Evolutionary conservation across 1,139 yeast genomes (phyloP).

Genomic region (Diutina catenulata): DNA sequence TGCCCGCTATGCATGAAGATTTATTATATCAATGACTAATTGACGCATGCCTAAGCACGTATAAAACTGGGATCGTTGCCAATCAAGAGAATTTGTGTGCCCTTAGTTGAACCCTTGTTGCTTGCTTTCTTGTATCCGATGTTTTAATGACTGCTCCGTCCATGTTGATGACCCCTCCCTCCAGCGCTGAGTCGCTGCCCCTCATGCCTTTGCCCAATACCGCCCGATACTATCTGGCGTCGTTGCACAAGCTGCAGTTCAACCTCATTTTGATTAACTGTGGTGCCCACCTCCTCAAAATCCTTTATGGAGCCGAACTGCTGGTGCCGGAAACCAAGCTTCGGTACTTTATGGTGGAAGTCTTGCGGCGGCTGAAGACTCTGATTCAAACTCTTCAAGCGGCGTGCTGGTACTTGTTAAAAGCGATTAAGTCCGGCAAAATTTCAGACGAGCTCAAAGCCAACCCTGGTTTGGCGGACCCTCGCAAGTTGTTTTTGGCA

Average conservation of each 20-base stretch:
- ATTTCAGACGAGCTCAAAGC: conserved; percentile 7
- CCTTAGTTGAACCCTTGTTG: too few species aligned
- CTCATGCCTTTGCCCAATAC: not conserved
- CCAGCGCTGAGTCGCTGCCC: not conserved
- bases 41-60: too few species aligned
- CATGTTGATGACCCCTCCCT: conserved; percentile 3
- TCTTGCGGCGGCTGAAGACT: conserved; percentile 57
- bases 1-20: too few species aligned
- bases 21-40: too few species aligned
- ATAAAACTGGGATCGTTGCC: too few species aligned
- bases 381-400: conserved; percentile 56
- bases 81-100: too few species aligned
- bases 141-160: not conserved
- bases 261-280: conserved; percentile 2
- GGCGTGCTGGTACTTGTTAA: conserved; percentile 50
- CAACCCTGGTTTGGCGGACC: conserved; percentile 24
- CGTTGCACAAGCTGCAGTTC: conserved; percentile 1
- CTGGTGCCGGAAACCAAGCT: conserved; percentile 13
- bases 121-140: too few species aligned
- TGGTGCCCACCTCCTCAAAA: not conserved
- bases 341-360: conserved; percentile 46
- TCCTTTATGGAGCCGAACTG: not conserved
- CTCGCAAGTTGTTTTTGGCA: conserved; percentile 56
- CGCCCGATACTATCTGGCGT: not conserved
- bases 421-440: conserved; percentile 22